Base-by-base conservation (phyloP, 768 basidiomycete species). In the Symmetrospora coprosmae region DNA sequence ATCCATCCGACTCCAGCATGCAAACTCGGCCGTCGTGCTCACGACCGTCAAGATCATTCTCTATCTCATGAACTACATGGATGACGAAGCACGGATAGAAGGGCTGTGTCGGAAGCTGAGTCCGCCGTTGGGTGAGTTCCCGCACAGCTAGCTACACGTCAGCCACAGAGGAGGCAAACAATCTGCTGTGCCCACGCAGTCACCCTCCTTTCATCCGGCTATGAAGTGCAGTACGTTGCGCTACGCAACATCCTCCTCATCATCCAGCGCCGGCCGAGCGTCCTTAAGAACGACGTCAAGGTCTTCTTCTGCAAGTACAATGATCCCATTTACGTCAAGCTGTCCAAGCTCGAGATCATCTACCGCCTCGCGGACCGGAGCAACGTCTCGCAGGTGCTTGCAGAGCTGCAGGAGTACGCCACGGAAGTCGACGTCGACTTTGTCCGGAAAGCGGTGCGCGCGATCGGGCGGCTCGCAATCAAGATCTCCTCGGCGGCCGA, bases 301-400 rank as follows among this genome's bases (percentile, higher is more conserved):
- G 91, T 96, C 14, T 97, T 99, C 75, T 99, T 99, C 75, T 96
- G 90, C 85, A 97, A 99, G 74, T 99, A 97, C 73, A 97, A 97
- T 71, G 94, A 97, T 69, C 94, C 94, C 2, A 94, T 97, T 66
- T 99, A 97, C 71, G 88, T 97, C 72, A 97, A 99, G 72, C 78
- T 99, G 30, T 92, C 91, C 49, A 97, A 99, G 68, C 77, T 99
- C 51, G 94, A 97, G 73, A 96, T 97, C 69, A 97, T 99, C 87
- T 97, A 97, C 73, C 83, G 94, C 9, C 78, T 99, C 19, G 89
- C 91, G 8, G 81, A 87, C n/a, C 83, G 88, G 61, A 88, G 90
- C 70, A 99, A 97, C 71, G 86, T 86, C 19, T 79, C 78, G 63
- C 89, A 96, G 69, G 90, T 99, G 0, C 76, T 99, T 14, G 83